Percentiles rank a stretch among this genome's conserved stretches.
Evolutionary conservation across 805 yeast genomes (phyloP).

Genomic region (Lachancea sp.): DNA sequence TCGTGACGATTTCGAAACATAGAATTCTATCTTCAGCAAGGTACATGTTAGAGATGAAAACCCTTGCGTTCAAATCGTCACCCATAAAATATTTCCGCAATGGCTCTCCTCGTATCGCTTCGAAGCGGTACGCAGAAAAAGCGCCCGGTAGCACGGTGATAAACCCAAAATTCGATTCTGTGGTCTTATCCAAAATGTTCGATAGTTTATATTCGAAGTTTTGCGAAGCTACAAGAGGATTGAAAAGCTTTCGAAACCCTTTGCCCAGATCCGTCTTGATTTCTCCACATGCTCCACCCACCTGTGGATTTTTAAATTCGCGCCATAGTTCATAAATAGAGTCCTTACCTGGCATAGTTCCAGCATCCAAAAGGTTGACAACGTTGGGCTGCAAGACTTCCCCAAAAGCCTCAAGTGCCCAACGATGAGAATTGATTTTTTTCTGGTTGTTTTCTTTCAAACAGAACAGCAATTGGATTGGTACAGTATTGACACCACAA

Average conservation of each 20-base stretch:
- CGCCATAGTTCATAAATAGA: slow-evolving; percentile 88
- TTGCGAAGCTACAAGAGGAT: slow-evolving; percentile 93
- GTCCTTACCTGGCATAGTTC: slow-evolving; percentile 82
- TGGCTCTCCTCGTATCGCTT: slow-evolving; percentile 79
- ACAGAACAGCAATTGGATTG: slow-evolving; percentile 85
- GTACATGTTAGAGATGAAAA: slow-evolving; percentile 93
- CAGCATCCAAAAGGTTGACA: slow-evolving; percentile 84
- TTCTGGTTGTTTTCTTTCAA: slow-evolving; percentile 82
- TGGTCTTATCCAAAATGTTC: slow-evolving; percentile 89
- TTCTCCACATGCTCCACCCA: slow-evolving; percentile 98
- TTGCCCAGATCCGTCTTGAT: slow-evolving; percentile 79
- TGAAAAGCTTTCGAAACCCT: slow-evolving; percentile 47
- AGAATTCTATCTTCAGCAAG: slow-evolving; percentile 93
- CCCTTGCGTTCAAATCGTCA: slow-evolving; percentile 72
- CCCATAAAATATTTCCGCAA: slow-evolving; percentile 88
- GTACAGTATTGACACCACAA: slow-evolving; percentile 48
- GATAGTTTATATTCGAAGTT: slow-evolving; percentile 96
- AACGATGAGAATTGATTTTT: slow-evolving; percentile 91
- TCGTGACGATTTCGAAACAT: slow-evolving; percentile 94
- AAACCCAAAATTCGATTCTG: slow-evolving; percentile 91
- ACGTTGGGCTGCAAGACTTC: slow-evolving; percentile 76
- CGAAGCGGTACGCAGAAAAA: slow-evolving; percentile 86
- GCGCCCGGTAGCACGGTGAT: slow-evolving; percentile 96
- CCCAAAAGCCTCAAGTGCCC: slow-evolving; percentile 94
- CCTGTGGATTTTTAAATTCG: slow-evolving; percentile 67